phyloP scores from a whole-genome alignment of 352 stramenopile species.

The Pythium insidiosum region DNA sequence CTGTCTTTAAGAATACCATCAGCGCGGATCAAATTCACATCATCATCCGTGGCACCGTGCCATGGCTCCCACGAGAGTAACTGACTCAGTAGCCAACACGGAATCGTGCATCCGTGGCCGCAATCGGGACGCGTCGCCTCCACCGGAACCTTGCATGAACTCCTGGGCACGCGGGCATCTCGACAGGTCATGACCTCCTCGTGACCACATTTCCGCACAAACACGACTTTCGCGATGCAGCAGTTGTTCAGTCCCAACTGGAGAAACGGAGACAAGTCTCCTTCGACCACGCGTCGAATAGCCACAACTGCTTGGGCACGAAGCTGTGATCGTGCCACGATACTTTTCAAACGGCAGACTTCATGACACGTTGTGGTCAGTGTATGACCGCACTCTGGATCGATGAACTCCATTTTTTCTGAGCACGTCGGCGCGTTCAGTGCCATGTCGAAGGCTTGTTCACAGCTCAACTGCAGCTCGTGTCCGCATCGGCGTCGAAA shows the following conservation, averaged over 20 bases:
- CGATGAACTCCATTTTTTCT: slow-evolving; percentile 31
- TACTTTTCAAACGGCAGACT: too few species aligned
- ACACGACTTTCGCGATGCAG: slow-evolving; percentile 25
- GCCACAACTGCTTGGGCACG: too few species aligned
- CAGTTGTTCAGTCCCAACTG: slow-evolving; percentile 34
- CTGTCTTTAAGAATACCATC: too few species aligned
- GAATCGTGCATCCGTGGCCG: slow-evolving; percentile 31
- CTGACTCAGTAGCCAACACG: slow-evolving; percentile 21
- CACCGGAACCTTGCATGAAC: slow-evolving; percentile 26
- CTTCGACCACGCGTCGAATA: too few species aligned
- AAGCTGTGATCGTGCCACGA: too few species aligned
- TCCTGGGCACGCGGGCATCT: slow-evolving; percentile 23
- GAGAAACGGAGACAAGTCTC: slow-evolving; percentile 15
- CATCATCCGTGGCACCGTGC: slow-evolving; percentile 18
- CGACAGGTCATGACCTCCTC: slow-evolving; percentile 35
- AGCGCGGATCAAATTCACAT: slow-evolving; percentile 9
- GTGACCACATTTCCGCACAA: slow-evolving; percentile 35
- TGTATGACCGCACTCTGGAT: slow-evolving; percentile 68
- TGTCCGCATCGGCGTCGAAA: slow-evolving; percentile 67
- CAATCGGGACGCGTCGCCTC: slow-evolving; percentile 25
- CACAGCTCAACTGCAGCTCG: slow-evolving; percentile 38
- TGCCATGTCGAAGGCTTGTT: slow-evolving; percentile 64
- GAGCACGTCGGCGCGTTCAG: slow-evolving; percentile 30
- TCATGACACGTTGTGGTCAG: slow-evolving; percentile 47
- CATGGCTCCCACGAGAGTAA: slow-evolving; percentile 46